Base-by-base conservation (phyloP, 1,284 basidiomycete species). In the Paramarasmius palmivorus region DNA sequence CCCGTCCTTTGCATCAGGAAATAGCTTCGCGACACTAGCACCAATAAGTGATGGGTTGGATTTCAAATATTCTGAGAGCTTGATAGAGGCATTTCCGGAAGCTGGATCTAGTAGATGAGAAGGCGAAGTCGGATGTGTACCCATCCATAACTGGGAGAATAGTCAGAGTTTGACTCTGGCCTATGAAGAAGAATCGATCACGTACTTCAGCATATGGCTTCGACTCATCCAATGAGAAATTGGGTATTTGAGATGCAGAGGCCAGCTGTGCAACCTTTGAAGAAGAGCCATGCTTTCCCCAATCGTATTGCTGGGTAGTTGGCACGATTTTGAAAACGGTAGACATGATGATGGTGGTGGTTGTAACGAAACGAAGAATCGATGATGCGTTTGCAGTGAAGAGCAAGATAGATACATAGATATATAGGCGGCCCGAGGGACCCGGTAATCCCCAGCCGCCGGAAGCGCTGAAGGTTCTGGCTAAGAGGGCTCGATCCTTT, bases 81-180 rank as follows among this genome's bases (percentile, higher is more conserved):
- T 46, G 25, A n/a, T n/a, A 12, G 44, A 26, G 2, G 63, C 69
- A 57, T n/a, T 66, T 63, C 10, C 72, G 71, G 22, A 78, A 32
- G 29, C 29, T 71, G 3, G 72, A 73, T 10, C 74, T 58, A 22
- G 55, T 15, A 92, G 72, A 44, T 75, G 81, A 2, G 94, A 95
- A 0, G 96, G 96, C 9, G 93, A 84, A 22, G 82, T 92, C 1
- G 92, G 82, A 66, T 99, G 97, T 0, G 97, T 98, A 15, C 97
- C 97, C 96, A 99, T 99, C 97, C 97, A 99, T 41, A 97, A 75
- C 93, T 96, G 29, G 12, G 29, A 32, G 12, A n/a, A n/a, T n/a
- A 32, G 29, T 32, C 29, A 63, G 36, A 17, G 46, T 25, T 40
- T n/a, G n/a, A n/a, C n/a, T 19, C 20, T 40, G 8, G 25, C 12